Evolutionary conservation across 768 basidiomycete genomes (phyloP), one percentile per base, ranked within the genome.

Genomic region (Pholiota molesta): DNA sequence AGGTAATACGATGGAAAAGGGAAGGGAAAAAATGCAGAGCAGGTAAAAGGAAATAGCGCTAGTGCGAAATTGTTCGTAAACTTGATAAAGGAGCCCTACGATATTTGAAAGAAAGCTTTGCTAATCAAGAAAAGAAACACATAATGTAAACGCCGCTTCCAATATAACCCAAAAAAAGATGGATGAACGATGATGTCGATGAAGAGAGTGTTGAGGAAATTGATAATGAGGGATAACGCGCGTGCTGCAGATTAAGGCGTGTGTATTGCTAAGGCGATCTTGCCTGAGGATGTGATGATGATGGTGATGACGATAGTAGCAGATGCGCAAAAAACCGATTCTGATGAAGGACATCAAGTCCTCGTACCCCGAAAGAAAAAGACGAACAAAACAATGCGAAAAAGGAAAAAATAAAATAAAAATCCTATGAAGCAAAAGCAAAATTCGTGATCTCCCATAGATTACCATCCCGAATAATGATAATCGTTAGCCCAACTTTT

Each of bases 401-500:
- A 44, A 45, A 37, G 31, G 45, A 49, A 28, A 7, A 53, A 60
- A 35, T 59, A 3, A 31, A 16, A 53, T n/a, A n/a, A 10, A 28
- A 49, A 11, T 23, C 47, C 4, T 14, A 19, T 8, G 13, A 49
- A 49, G 19, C 47, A 49, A 21, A 21, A 49, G 23, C 47, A 23
- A 26, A 21, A 19, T 21, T 26, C 21, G 21, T 54, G 28, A 21
- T 17, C 9, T 33, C 23, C 19, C 19, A 42, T 19, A 45, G 57
- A 68, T 72, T 57, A 90, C 89, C 89, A 91, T 44, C 89, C 89
- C 17, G 81, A 70, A 62, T 75, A 78, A 72, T 90, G 89, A 71
- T 82, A 90, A 63, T 90, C 86, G 61, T 88, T 82, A 21, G 85
- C 83, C 86, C 85, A 89, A 69, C 86, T 90, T 55, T 83, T 80